Percentiles rank a stretch among this genome's conserved stretches.
Evolutionary conservation across 495 filamentous ascomycete genomes (phyloP).

Genomic region (Aspergillus nanangensis): DNA sequence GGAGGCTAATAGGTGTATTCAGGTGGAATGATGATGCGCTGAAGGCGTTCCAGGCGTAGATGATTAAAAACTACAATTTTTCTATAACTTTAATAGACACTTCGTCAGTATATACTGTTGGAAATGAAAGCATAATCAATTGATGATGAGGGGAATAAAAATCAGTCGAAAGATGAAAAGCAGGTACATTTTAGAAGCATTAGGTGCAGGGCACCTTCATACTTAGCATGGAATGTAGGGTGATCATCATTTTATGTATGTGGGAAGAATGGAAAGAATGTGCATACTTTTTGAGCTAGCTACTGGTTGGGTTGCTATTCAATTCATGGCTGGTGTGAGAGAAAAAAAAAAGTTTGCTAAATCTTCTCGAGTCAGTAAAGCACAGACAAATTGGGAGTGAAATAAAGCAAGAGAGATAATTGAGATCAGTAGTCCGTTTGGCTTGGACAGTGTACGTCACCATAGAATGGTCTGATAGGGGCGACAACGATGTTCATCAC

Average conservation of each 20-base stretch:
- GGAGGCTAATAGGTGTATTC: slow-evolving; percentile 32
- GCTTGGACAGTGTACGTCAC: slow-evolving; percentile 87
- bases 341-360: no score
- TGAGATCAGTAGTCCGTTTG: slow-evolving; percentile 93
- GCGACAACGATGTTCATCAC: slow-evolving; percentile 91
- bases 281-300: slow-evolving; percentile 20
- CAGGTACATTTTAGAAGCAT: slow-evolving; percentile 70
- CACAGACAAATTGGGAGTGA: neutral
- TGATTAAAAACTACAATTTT: slow-evolving; percentile 15
- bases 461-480: slow-evolving; percentile 85
- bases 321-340: no score
- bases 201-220: slow-evolving; percentile 63
- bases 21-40: slow-evolving; percentile 72
- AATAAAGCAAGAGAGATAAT: slow-evolving; percentile 14
- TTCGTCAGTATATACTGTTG: slow-evolving; percentile 32
- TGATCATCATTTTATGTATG: slow-evolving; percentile 56
- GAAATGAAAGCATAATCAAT: slow-evolving; percentile 17
- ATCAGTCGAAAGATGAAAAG: slow-evolving; percentile 99
- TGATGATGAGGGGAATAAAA: slow-evolving; percentile 12
- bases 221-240: slow-evolving; percentile 84
- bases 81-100: no score
- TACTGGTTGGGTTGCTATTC: no score
- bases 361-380: slow-evolving; percentile 1
- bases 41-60: slow-evolving; percentile 53
- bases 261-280: slow-evolving; percentile 3